Conservation (phyloP, 805 yeast genomes). For the Ogataea salicorniae region DNA sequence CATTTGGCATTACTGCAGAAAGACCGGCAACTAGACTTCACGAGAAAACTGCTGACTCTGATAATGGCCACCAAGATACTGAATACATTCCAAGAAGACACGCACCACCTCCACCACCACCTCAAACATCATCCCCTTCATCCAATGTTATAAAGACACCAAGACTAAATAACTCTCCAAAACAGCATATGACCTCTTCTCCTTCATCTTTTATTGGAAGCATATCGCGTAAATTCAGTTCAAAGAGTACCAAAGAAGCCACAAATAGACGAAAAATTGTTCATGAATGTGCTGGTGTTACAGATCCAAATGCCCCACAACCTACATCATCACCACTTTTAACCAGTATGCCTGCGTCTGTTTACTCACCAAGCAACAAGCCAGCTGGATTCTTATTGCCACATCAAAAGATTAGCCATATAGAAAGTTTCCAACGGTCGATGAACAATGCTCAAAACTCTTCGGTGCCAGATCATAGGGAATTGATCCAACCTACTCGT, state of each 20-base stretch:
- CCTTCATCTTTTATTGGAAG: slow-evolving; percentile 27
- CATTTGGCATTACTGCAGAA: slow-evolving; percentile 2
- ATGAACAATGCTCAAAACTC: no score
- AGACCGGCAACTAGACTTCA: no score
- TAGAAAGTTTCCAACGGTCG: no score
- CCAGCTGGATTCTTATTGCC: not conserved
- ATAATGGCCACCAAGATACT: slow-evolving; percentile 8
- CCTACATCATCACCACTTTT: not conserved
- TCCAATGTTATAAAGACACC: not conserved
- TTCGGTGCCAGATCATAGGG: no score
- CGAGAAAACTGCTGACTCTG: no score
- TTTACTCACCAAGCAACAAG: slow-evolving; percentile 12
- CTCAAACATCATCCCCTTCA: not conserved
- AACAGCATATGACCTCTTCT: slow-evolving; percentile 8
- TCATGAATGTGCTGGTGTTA: slow-evolving; percentile 20
- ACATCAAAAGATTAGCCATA: not conserved
- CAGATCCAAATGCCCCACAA: slow-evolving; percentile 5
- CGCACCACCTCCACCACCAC: slow-evolving; percentile 29
- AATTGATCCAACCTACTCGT: not conserved
- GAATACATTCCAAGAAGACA: slow-evolving; percentile 32
- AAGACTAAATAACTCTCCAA: slow-evolving; percentile 8
- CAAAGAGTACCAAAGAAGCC: not conserved
- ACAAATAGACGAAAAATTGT: slow-evolving; percentile 18
- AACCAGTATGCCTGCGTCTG: not conserved
- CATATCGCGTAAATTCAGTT: slow-evolving; percentile 23